phyloP scores from a whole-genome alignment of 2,329 filamentous ascomycete species.

The Microcyclosporella mali region DNA sequence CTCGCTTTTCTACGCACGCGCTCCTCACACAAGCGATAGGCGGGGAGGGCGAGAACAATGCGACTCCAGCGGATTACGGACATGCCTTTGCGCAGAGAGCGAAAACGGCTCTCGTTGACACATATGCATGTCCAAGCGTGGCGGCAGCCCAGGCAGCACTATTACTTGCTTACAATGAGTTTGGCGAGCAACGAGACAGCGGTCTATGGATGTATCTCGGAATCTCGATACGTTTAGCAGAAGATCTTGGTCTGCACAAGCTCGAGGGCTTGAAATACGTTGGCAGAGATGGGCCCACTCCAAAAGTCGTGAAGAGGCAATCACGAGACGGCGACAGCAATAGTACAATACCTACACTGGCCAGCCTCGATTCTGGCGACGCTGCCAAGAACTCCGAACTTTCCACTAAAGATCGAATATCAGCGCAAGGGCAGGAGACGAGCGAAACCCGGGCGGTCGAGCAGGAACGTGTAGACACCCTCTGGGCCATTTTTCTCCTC shows the following conservation, averaged over 20 bases:
- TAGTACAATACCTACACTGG: background rate
- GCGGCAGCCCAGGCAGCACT: constrained; percentile 78
- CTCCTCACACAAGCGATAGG: constrained; percentile 38
- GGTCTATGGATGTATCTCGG: constrained; percentile 92
- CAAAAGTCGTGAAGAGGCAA: constrained; percentile 45
- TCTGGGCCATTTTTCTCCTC: constrained; percentile 85
- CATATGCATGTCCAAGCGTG: constrained; percentile 74
- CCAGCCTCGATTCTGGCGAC: constrained; percentile 27
- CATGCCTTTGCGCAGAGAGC: constrained; percentile 74
- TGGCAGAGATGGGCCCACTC: constrained; percentile 50
- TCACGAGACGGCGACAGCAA: background rate
- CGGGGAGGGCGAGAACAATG: constrained; percentile 40
- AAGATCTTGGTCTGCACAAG: constrained; percentile 75
- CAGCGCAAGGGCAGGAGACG: constrained; percentile 53
- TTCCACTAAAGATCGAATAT: constrained; percentile 40
- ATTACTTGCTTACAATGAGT: constrained; percentile 80
- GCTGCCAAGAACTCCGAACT: constrained; percentile 42
- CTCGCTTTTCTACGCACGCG: constrained; percentile 65
- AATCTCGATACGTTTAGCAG: constrained; percentile 75
- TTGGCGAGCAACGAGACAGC: constrained; percentile 81
- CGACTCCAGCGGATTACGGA: constrained; percentile 59
- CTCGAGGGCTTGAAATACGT: constrained; percentile 63
- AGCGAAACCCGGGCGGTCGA: constrained; percentile 58
- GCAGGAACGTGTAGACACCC: constrained; percentile 76
- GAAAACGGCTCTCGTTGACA: constrained; percentile 75